A percentile compares a stretch with the other conserved stretches of the same genome.
Conservation (phyloP, 768 basidiomycete species). For the Zangia roseola region DNA sequence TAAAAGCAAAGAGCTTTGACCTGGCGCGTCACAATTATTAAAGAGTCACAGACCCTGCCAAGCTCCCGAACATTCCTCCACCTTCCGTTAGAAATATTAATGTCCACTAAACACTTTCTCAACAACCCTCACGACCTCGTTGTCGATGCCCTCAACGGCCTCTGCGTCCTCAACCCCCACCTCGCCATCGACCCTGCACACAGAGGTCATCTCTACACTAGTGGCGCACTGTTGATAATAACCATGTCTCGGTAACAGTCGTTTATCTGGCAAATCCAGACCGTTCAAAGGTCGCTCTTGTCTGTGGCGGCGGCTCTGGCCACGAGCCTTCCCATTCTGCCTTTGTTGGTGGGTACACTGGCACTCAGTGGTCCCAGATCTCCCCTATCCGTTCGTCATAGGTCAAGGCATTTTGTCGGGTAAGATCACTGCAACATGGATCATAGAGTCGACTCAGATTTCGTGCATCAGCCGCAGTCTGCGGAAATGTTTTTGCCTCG, state of each 20-base stretch:
- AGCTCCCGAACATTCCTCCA: no score
- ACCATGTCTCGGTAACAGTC: slow-evolving; percentile 38
- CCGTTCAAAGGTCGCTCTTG: slow-evolving; percentile 65
- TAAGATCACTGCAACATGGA: slow-evolving; percentile 20
- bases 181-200: slow-evolving; percentile 67
- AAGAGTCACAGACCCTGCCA: no score
- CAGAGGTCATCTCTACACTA: slow-evolving; percentile 51
- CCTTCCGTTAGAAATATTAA: no score
- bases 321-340: slow-evolving; percentile 91
- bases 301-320: slow-evolving; percentile 85
- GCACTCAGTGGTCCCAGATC: not conserved
- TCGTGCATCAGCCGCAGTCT: slow-evolving; percentile 62
- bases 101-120: slow-evolving; percentile 66
- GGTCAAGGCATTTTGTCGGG: slow-evolving; percentile 79
- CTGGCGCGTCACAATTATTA: not conserved
- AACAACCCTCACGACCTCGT: slow-evolving; percentile 73
- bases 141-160: slow-evolving; percentile 72
- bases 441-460: not conserved
- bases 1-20: slow-evolving; percentile 1
- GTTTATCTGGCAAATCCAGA: slow-evolving; percentile 59
- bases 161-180: slow-evolving; percentile 68
- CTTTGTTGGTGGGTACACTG: slow-evolving; percentile 67
- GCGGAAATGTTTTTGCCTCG: slow-evolving; percentile 87
- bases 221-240: not conserved
- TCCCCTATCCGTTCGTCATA: slow-evolving; percentile 22